Evolutionary conservation across 2,329 filamentous ascomycete genomes (phyloP).

Genomic region (Penicillium sp.): DNA sequence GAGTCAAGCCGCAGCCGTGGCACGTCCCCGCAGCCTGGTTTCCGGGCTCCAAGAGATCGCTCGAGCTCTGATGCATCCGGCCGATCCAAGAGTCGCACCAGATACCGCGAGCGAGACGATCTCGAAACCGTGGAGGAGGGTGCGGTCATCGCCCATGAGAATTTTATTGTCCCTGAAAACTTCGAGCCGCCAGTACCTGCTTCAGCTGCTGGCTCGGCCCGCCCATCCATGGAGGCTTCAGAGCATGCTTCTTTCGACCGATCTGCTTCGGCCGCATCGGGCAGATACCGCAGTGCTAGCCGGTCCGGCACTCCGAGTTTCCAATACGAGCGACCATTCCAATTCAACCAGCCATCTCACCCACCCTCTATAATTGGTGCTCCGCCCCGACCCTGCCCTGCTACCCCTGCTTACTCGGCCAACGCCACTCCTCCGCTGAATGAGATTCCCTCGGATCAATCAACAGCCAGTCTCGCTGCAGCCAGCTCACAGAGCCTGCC

Average conservation of each 20-base stretch:
- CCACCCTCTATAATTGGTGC: slow-evolving; percentile 39
- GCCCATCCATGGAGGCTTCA: slow-evolving; percentile 38
- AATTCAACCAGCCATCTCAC: slow-evolving; percentile 26
- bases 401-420: slow-evolving; percentile 49
- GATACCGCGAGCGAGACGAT: slow-evolving; percentile 57
- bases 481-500: slow-evolving; percentile 22
- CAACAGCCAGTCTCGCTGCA: slow-evolving; percentile 30
- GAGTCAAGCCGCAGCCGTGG: slow-evolving; percentile 39
- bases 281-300: slow-evolving; percentile 41
- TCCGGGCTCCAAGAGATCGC: slow-evolving; percentile 49
- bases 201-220: slow-evolving; percentile 36
- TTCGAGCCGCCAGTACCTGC: slow-evolving; percentile 24
- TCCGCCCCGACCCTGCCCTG: slow-evolving; percentile 46
- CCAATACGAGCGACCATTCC: slow-evolving; percentile 35
- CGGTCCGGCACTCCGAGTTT: slow-evolving; percentile 36
- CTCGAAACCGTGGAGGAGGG: slow-evolving; percentile 53
- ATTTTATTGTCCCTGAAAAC: slow-evolving; percentile 26
- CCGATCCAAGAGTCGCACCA: slow-evolving; percentile 56
- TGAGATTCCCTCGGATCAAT: slow-evolving; percentile 45
- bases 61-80: slow-evolving; percentile 57
- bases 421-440: slow-evolving; percentile 57
- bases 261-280: slow-evolving; percentile 41
- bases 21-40: slow-evolving; percentile 40
- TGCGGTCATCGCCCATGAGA: slow-evolving; percentile 32
- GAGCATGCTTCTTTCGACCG: slow-evolving; percentile 35